These are phyloP conservation scores for Penicillium sp. DNA, from an alignment of 2,329 filamentous ascomycete genomes.

Conservation along the genomic window DNA sequence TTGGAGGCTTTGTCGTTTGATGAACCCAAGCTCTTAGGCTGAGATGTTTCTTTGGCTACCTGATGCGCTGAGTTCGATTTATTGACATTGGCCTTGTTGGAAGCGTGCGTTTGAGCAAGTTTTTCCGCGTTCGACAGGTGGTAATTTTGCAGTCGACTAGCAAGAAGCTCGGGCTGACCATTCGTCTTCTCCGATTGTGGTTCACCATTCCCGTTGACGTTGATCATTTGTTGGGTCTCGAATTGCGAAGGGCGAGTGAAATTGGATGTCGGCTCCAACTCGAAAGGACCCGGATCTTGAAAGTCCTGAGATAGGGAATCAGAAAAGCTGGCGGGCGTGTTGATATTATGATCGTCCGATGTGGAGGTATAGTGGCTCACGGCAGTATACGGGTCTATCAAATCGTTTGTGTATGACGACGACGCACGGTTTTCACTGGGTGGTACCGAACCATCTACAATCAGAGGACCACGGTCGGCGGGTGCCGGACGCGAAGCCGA, in stretches of 20 bases:
- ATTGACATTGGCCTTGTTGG: slow-evolving; percentile 23
- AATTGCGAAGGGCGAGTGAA: slow-evolving; percentile 26
- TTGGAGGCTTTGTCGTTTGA: slow-evolving; percentile 27
- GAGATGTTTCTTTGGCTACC: slow-evolving; percentile 29
- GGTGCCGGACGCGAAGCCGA: slow-evolving; percentile 28
- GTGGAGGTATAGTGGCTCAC: slow-evolving; percentile 43
- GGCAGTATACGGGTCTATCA: slow-evolving; percentile 36
- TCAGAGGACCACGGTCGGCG: slow-evolving; percentile 43
- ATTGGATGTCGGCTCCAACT: slow-evolving; percentile 32
- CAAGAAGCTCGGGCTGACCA: slow-evolving; percentile 35
- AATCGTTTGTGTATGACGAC: slow-evolving; percentile 33
- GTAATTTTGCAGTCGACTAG: slow-evolving; percentile 38
- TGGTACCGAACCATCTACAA: slow-evolving; percentile 49
- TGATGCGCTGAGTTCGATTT: slow-evolving; percentile 21
- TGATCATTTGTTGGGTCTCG: slow-evolving; percentile 22
- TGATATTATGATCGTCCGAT: slow-evolving; percentile 39
- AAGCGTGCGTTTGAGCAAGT: slow-evolving; percentile 16
- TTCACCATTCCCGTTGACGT: slow-evolving; percentile 10
- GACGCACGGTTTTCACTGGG: slow-evolving; percentile 37
- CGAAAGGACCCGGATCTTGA: slow-evolving; percentile 37
- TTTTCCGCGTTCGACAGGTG: slow-evolving; percentile 37
- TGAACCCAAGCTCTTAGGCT: slow-evolving; percentile 24
- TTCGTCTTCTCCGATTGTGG: slow-evolving; percentile 21
- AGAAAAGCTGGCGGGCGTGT: slow-evolving; percentile 39
- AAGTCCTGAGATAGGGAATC: slow-evolving; percentile 41